These are phyloP conservation scores for Tolypocladium ovalisporum DNA, from an alignment of 2,329 filamentous ascomycete species.

Conservation along the genomic window DNA sequence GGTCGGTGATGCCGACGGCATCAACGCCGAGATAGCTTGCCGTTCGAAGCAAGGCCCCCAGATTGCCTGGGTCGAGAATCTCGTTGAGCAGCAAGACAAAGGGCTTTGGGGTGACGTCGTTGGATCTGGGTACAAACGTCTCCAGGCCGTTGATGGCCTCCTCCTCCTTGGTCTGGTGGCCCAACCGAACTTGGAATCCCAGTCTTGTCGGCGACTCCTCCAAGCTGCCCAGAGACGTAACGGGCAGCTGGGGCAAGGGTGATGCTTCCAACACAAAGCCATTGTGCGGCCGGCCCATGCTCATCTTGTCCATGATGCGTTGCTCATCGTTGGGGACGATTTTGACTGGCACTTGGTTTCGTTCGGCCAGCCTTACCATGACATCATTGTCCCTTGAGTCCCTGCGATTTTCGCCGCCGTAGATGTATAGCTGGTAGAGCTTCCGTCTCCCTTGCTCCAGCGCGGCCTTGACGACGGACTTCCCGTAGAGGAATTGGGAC, in stretches of 20 bases:
- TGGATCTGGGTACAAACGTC: slow-evolving; percentile 29
- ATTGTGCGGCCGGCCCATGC: slow-evolving; percentile 75
- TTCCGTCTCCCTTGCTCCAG: slow-evolving; percentile 56
- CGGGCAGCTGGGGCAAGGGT: slow-evolving; percentile 61
- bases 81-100: slow-evolving; percentile 66
- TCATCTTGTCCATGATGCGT: slow-evolving; percentile 72
- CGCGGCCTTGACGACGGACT: slow-evolving; percentile 69
- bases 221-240: slow-evolving; percentile 45
- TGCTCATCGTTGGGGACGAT: slow-evolving; percentile 51
- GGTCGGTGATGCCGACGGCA: slow-evolving; percentile 65
- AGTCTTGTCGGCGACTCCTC: slow-evolving; percentile 29
- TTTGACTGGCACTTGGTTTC: slow-evolving; percentile 41
- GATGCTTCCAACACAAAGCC: slow-evolving; percentile 82
- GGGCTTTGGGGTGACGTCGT: slow-evolving; percentile 38
- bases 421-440: slow-evolving; percentile 77
- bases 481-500: slow-evolving; percentile 85
- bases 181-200: slow-evolving; percentile 50
- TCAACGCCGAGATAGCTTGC: slow-evolving; percentile 86
- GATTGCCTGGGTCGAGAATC: slow-evolving; percentile 77
- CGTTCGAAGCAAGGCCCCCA: slow-evolving; percentile 80
- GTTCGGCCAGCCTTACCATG: slow-evolving; percentile 35
- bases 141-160: slow-evolving; percentile 58
- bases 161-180: slow-evolving; percentile 65
- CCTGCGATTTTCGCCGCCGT: slow-evolving; percentile 44
- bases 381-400: slow-evolving; percentile 32